phyloP scores from a whole-genome alignment of 495 filamentous ascomycete species.

The Eremomyces bilateralis region DNA sequence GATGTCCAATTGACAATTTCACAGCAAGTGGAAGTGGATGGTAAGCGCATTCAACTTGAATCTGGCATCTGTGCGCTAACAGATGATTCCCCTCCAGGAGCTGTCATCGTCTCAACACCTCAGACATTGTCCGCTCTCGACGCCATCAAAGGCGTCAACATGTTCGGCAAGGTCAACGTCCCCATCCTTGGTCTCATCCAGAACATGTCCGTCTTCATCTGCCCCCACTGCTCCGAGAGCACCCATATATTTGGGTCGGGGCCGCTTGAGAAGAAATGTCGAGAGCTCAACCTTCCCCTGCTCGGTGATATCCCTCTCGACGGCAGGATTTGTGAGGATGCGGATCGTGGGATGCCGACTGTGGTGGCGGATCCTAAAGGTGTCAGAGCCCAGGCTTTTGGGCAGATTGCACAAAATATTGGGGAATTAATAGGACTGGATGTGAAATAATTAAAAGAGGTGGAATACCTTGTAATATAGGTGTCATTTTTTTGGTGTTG shows the following conservation, averaged over 20 bases:
- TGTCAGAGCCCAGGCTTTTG: constrained; percentile 45
- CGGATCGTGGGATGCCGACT: constrained; percentile 72
- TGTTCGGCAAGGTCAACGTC: constrained; percentile 67
- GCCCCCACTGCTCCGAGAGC: constrained; percentile 48
- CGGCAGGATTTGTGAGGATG: constrained; percentile 68
- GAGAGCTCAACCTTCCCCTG: constrained; percentile 45
- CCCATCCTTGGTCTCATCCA: constrained; percentile 80
- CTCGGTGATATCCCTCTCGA: constrained; percentile 83
- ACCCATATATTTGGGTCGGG: constrained; percentile 63
- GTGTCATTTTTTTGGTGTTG: too few species aligned
- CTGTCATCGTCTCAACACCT: constrained; percentile 81
- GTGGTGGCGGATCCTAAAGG: constrained; percentile 69
- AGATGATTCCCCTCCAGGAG: constrained; percentile 24
- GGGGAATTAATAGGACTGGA: too few species aligned
- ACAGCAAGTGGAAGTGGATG: constrained; percentile 73
- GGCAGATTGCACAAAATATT: constrained; percentile 7
- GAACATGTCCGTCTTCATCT: constrained; percentile 81
- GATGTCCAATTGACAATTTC: constrained; percentile 86
- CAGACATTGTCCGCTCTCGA: constrained; percentile 80
- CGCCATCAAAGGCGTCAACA: constrained; percentile 69
- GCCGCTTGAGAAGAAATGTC: constrained; percentile 30
- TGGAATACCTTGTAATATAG: too few species aligned
- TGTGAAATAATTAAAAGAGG: too few species aligned
- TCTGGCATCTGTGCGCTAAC: not conserved
- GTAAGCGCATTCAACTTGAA: constrained; percentile 18